A percentile compares a stretch with the other conserved stretches of the same genome.
Evolutionary conservation across 2,329 filamentous ascomycete species (phyloP).

Genomic region (Colletotrichum costaricense): DNA sequence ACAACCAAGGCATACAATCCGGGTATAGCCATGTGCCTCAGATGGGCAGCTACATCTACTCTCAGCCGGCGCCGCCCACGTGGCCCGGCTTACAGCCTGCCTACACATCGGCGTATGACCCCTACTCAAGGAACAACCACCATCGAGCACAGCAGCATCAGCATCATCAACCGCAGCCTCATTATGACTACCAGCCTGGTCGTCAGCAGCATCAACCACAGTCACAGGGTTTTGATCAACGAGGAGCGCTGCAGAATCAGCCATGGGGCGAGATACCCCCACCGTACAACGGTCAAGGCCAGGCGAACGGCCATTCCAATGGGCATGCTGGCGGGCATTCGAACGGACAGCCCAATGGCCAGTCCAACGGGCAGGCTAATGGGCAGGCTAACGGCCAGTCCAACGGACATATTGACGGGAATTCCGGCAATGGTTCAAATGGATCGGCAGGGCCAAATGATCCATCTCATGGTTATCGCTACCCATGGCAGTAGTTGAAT

Average conservation of each 20-base stretch:
- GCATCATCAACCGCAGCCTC: constrained; percentile 8
- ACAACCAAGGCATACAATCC: not conserved
- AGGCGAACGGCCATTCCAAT: not conserved
- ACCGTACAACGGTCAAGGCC: constrained; percentile 19
- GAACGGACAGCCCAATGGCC: not conserved
- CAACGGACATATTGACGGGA: not conserved
- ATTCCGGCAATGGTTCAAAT: not conserved
- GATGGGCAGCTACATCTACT: constrained; percentile 14
- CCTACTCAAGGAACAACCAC: not conserved
- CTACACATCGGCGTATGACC: constrained; percentile 29
- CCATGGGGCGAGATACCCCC: constrained; percentile 10
- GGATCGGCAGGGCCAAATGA: constrained; percentile 25
- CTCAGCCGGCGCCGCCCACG: constrained; percentile 24
- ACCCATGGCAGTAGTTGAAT: constrained; percentile 36
- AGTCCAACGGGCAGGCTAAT: not conserved
- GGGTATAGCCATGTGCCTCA: constrained; percentile 14
- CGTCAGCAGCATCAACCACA: constrained; percentile 15
- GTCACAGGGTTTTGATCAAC: not conserved
- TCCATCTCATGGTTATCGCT: constrained; percentile 25
- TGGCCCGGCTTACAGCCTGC: constrained; percentile 32
- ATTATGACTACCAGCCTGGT: not conserved
- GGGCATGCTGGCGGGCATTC: not conserved
- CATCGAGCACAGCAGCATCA: not conserved
- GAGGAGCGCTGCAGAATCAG: not conserved
- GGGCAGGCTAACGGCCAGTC: not conserved